phyloP scores from a whole-genome alignment of 192 early-diverging fungal species.

The Umbelopsis isabellina region DNA sequence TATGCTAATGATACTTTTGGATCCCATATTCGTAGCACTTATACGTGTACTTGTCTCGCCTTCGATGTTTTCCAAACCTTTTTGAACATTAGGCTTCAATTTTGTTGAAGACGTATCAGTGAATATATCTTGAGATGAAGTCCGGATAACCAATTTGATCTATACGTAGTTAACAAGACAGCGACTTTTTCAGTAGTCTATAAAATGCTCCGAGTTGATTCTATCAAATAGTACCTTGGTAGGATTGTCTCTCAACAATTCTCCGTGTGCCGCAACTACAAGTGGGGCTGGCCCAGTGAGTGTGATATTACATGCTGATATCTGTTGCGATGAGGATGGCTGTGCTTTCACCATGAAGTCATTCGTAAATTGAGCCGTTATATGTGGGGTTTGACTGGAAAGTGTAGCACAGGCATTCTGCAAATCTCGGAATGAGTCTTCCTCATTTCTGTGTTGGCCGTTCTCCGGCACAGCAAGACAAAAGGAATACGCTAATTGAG shows the following conservation, averaged over 20 bases:
- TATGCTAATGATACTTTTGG: slow-evolving; percentile 14
- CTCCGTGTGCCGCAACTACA: slow-evolving; percentile 22
- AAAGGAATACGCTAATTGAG: slow-evolving; percentile 21
- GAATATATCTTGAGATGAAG: background rate
- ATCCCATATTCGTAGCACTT: background rate
- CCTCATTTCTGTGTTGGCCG: slow-evolving; percentile 15
- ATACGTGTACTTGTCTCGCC: background rate
- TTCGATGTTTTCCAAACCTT: slow-evolving; percentile 12
- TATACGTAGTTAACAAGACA: background rate
- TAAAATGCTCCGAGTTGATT: slow-evolving; percentile 15
- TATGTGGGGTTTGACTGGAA: slow-evolving; percentile 13
- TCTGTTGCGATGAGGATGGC: slow-evolving; percentile 8
- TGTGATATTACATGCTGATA: slow-evolving; percentile 29
- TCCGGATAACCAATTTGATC: background rate
- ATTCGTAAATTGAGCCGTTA: background rate
- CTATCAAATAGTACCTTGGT: slow-evolving; percentile 23
- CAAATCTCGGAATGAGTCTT: slow-evolving; percentile 16
- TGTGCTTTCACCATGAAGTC: slow-evolving; percentile 8
- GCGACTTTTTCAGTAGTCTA: background rate
- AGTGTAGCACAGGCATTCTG: slow-evolving; percentile 9
- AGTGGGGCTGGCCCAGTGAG: slow-evolving; percentile 25
- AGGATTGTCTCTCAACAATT: slow-evolving; percentile 32
- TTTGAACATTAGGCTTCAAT: background rate
- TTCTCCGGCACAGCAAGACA: slow-evolving; percentile 24
- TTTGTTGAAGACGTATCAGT: background rate